These are phyloP conservation scores for Epipyxis sp. DNA, from an alignment of 108 stramenopile genomes.

Conservation along the genomic window DNA sequence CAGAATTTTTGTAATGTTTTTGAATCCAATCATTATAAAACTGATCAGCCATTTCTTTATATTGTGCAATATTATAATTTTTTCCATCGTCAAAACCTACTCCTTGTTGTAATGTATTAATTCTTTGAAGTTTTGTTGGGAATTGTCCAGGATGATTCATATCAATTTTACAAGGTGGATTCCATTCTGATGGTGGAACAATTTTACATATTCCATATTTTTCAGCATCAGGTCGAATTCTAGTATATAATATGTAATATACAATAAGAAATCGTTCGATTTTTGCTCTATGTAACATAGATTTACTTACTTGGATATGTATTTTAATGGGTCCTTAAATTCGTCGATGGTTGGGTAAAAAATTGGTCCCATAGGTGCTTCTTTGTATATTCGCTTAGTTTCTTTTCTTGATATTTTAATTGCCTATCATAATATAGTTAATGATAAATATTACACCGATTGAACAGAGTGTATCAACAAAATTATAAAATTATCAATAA, in stretches of 20 bases:
- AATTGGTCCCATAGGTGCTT: background rate
- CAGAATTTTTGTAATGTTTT: slow-evolving; percentile 62
- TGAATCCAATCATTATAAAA: slow-evolving; percentile 42
- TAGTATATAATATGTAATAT: background rate
- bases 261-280: too few species aligned
- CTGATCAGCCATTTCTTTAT: slow-evolving; percentile 56
- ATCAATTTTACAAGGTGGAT: slow-evolving; percentile 47
- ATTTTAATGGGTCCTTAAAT: slow-evolving; percentile 74
- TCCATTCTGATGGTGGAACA: slow-evolving; percentile 90
- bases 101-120: slow-evolving; percentile 56
- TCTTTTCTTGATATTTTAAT: slow-evolving; percentile 26
- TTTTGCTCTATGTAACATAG: background rate
- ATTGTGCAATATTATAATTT: slow-evolving; percentile 68
- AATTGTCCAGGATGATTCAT: slow-evolving; percentile 54
- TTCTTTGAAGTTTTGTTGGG: slow-evolving; percentile 71
- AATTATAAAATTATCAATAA: too few species aligned
- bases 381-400: slow-evolving; percentile 1
- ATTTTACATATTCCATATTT: slow-evolving; percentile 91
- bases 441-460: background rate
- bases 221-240: slow-evolving; percentile 60
- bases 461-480: background rate
- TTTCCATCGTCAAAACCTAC: slow-evolving; percentile 84
- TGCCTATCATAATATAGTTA: slow-evolving; percentile 15
- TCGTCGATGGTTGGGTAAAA: slow-evolving; percentile 40
- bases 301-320: slow-evolving; percentile 65